A percentile compares a stretch with the other conserved stretches of the same genome.
phyloP scores from a whole-genome alignment of 2,329 filamentous ascomycete species.

The Aspergillus fischeri region DNA sequence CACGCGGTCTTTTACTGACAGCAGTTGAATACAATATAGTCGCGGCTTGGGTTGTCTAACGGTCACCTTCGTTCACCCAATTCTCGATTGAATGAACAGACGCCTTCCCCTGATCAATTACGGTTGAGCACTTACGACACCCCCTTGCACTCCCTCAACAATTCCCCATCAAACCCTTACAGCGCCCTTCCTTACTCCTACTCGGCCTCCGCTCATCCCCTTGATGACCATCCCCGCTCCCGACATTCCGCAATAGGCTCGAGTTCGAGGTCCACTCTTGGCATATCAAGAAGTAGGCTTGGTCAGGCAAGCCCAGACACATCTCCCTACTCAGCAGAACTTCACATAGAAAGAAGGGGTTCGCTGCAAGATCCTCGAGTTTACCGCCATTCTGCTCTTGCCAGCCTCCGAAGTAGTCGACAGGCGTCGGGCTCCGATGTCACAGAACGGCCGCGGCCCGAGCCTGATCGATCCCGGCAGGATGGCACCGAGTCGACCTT shows the following conservation, averaged over 20 bases:
- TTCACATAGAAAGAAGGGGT: slow-evolving; percentile 26
- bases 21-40: slow-evolving; percentile 20
- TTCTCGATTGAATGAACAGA: slow-evolving; percentile 29
- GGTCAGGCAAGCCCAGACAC: slow-evolving; percentile 34
- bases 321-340: slow-evolving; percentile 27
- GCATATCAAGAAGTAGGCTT: slow-evolving; percentile 33
- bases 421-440: slow-evolving; percentile 33
- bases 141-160: slow-evolving; percentile 34
- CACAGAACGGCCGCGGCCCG: slow-evolving; percentile 30
- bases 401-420: slow-evolving; percentile 33
- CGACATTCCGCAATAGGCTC: slow-evolving; percentile 31
- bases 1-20: background rate
- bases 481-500: slow-evolving; percentile 81
- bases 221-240: slow-evolving; percentile 34
- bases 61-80: slow-evolving; percentile 32
- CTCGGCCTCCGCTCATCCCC: slow-evolving; percentile 35
- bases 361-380: slow-evolving; percentile 32
- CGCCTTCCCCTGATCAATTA: slow-evolving; percentile 34
- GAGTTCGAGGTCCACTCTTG: slow-evolving; percentile 34
- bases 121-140: slow-evolving; percentile 28
- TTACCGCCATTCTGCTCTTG: slow-evolving; percentile 32
- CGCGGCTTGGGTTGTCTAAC: slow-evolving; percentile 35
- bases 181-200: slow-evolving; percentile 24
- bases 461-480: slow-evolving; percentile 31
- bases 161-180: slow-evolving; percentile 27